Evolutionary conservation across 1,139 yeast species (phyloP), one percentile per base, ranked within the genome.

Genomic region (Blastobotrys arbuscula): DNA sequence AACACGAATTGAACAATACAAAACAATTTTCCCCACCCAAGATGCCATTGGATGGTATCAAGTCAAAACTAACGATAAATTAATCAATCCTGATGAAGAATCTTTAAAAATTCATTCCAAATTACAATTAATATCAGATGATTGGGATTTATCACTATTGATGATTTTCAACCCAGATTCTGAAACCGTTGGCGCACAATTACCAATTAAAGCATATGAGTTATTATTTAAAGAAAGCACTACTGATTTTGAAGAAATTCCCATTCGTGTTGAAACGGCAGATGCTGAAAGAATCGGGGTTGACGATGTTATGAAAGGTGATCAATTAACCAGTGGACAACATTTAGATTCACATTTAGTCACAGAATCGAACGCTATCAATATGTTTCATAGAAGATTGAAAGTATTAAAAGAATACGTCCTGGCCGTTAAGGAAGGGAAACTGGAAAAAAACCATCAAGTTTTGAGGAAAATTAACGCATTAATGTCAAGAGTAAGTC

Each of bases 251-350:
- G 55, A 50, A 1, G 62, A 58, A 46, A 55, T 63, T 16, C 53
- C 56, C 3, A 57, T 61, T 13, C 53, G 55, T 15, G 57, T 66
- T 31, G 69, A 64, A 24, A 59, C 67, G 2, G 65, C 59, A 5
- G 68, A 65, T 44, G 68, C 70, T 1, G 71, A 67, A 47, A 55
- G 67, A 39, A 65, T 67, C 33, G 71, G 67, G 1, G 64, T 67
- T 9, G 64, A 65, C 34, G 66, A 65, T 45, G 60, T 66, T 10
- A 60, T 65, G 40, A 58, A 59, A 33, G 60, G 59, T 19, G 48
- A 52, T 9, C 44, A 44, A 20, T 21, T 33, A 21, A 42, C 49
- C n/a, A 42, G 50, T 31, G 54, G 54, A 16, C 44, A 53, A 34
- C 48, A 52, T 38, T 50, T 61, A 19, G 47, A 55, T 3, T 51